Conservation (phyloP, 192 early-diverging fungal genomes). For the Coemansia sp. region DNA sequence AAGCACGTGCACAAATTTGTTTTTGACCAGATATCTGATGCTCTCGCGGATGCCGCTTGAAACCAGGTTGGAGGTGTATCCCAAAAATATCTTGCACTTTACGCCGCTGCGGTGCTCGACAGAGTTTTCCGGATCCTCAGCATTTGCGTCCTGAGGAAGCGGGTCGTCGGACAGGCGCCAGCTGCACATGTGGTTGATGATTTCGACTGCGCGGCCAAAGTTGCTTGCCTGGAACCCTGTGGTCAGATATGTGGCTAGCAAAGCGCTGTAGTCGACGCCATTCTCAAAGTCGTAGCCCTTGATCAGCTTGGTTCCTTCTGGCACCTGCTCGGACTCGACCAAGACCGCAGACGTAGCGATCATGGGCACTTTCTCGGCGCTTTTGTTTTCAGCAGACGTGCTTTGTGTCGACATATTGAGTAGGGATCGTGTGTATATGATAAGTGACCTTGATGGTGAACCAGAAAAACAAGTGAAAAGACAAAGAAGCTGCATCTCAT, state of each 20-base stretch:
- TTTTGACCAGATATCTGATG: constrained; percentile 87
- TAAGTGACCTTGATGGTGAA: not conserved
- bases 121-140: constrained; percentile 64
- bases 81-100: constrained; percentile 97
- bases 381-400: not conserved
- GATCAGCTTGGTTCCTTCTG: constrained; percentile 61
- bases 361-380: constrained; percentile 7
- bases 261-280: constrained; percentile 69
- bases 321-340: constrained; percentile 69
- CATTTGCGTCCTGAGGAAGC: constrained; percentile 45
- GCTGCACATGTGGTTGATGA: constrained; percentile 85
- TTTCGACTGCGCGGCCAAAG: constrained; percentile 84
- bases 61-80: constrained; percentile 97
- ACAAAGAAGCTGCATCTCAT: no score
- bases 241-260: constrained; percentile 69
- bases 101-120: constrained; percentile 60
- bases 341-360: constrained; percentile 64
- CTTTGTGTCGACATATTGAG: constrained; percentile 11
- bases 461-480: not conserved
- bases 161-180: constrained; percentile 92
- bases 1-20: constrained; percentile 83
- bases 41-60: constrained; percentile 92
- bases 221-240: constrained; percentile 95
- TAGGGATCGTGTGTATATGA: not conserved
- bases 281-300: constrained; percentile 93